These are phyloP conservation scores for Moniliella sp. DNA, from an alignment of 1,284 basidiomycete species.

Conservation along the genomic window DNA sequence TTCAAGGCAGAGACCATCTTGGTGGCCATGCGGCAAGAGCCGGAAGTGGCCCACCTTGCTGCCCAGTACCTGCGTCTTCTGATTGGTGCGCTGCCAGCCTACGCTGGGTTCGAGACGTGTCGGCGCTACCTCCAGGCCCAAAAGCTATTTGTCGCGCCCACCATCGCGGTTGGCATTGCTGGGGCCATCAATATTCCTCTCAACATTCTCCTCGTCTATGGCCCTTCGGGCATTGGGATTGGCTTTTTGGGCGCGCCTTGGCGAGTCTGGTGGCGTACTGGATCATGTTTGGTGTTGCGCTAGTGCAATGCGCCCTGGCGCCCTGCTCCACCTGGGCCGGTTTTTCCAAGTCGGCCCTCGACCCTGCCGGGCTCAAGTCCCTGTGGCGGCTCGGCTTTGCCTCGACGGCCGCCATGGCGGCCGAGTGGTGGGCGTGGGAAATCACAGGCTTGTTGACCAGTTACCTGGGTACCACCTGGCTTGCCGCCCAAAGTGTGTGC, in stretches of 20 bases:
- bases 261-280: constrained; percentile 71
- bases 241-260: constrained; percentile 85
- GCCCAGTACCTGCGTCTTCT: constrained; percentile 51
- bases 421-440: constrained; percentile 86
- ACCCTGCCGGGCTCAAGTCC: constrained; percentile 10
- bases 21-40: constrained; percentile 58
- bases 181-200: constrained; percentile 67
- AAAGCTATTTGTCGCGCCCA: constrained; percentile 67
- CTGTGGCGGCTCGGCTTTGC: constrained; percentile 18
- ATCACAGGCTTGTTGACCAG: constrained; percentile 37
- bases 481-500: constrained; percentile 48
- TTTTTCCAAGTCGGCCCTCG: constrained; percentile 35
- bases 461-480: constrained; percentile 34
- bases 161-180: constrained; percentile 58
- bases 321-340: constrained; percentile 68
- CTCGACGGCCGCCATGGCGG: constrained; percentile 45
- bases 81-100: constrained; percentile 65
- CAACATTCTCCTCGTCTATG: constrained; percentile 53
- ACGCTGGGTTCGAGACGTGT: constrained; percentile 38
- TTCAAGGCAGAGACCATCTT: constrained; percentile 59
- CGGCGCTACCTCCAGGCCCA: constrained; percentile 25
- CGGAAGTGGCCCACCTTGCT: constrained; percentile 58
- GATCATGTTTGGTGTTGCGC: constrained; percentile 42
- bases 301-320: constrained; percentile 38
- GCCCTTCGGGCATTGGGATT: constrained; percentile 38